Conservation (phyloP, 495 filamentous ascomycete species). For the Jackrogersella multiformis region DNA sequence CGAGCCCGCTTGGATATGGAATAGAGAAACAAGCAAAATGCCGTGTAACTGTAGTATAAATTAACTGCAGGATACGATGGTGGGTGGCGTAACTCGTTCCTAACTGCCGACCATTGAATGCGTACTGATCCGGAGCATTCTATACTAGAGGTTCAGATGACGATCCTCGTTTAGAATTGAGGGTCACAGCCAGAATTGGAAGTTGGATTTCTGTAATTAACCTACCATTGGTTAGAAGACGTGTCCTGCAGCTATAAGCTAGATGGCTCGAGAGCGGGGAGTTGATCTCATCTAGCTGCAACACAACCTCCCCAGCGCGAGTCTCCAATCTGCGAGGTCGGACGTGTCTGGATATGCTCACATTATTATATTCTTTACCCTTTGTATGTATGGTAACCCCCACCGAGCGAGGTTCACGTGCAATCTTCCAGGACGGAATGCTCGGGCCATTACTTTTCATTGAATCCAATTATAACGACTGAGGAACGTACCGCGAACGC, state of each 20-base stretch:
- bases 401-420: conserved; percentile 1
- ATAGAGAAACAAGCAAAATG: conserved; percentile 24
- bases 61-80: conserved; percentile 17
- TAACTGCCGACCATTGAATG: conserved; percentile 34
- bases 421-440: not conserved
- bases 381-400: not conserved
- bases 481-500: not conserved
- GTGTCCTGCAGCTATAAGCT: conserved; percentile 17
- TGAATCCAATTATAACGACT: not conserved
- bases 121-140: conserved; percentile 10
- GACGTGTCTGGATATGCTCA: conserved; percentile 18
- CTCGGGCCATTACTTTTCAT: not conserved
- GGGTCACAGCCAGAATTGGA: conserved; percentile 21
- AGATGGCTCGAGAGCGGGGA: conserved; percentile 26
- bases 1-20: not conserved
- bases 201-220: conserved; percentile 25
- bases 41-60: conserved; percentile 24
- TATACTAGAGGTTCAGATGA: conserved; percentile 16
- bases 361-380: conserved; percentile 6
- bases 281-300: conserved; percentile 28
- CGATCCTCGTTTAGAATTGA: conserved; percentile 23
- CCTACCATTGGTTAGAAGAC: conserved; percentile 23
- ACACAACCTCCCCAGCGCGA: conserved; percentile 24
- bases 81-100: conserved; percentile 25
- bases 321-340: conserved; percentile 24